phyloP scores from a whole-genome alignment of 2,329 filamentous ascomycete species.

The Dryadomyces sulphureus region DNA sequence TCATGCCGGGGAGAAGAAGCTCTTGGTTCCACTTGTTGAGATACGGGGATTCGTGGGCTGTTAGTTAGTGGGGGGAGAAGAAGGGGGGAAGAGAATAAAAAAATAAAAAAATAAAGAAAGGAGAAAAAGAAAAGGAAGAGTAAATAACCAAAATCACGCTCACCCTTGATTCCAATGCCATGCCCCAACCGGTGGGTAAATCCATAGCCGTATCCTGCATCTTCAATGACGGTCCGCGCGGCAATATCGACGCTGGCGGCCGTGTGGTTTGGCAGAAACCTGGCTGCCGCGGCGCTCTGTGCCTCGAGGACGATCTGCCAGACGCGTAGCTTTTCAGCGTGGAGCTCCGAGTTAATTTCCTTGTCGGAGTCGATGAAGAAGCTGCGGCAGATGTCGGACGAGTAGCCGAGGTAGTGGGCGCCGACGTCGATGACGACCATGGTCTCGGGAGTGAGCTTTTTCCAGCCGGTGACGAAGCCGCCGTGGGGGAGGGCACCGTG shows the following conservation, averaged over 20 bases:
- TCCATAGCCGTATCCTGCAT: conserved; percentile 40
- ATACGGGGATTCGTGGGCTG: conserved; percentile 48
- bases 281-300: conserved; percentile 37
- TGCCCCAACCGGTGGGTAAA: conserved; percentile 51
- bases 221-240: conserved; percentile 39
- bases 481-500: conserved; percentile 38
- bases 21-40: conserved; percentile 45
- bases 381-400: conserved; percentile 47
- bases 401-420: conserved; percentile 46
- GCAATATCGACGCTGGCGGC: conserved; percentile 47
- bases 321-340: conserved; percentile 36
- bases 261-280: conserved; percentile 33
- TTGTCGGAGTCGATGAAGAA: conserved; percentile 40
- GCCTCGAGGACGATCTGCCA: conserved; percentile 50
- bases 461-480: conserved; percentile 33
- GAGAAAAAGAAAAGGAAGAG: too few relatives aligned
- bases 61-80: too few relatives aligned
- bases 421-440: conserved; percentile 51
- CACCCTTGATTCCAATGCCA: conserved; percentile 47
- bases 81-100: background rate
- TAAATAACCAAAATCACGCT: background rate
- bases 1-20: conserved; percentile 36
- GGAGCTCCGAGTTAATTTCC: conserved; percentile 12
- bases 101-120: background rate
- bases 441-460: conserved; percentile 34